phyloP scores from a whole-genome alignment of 805 yeast species.

The Saturnispora serradocipensis region DNA sequence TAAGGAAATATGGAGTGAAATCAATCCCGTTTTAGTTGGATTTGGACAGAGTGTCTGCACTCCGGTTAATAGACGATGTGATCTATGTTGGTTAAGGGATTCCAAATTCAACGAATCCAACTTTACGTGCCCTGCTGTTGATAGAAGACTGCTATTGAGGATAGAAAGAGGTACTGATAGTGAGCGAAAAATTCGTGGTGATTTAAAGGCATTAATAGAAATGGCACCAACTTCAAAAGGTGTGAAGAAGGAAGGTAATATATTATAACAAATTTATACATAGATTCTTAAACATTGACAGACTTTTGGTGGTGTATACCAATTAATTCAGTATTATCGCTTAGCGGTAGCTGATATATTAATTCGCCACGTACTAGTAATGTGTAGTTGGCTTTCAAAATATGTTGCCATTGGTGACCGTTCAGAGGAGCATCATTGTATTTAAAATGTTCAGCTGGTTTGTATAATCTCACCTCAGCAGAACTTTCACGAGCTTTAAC shows the following conservation, averaged over 20 bases:
- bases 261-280: neutral
- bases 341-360: conserved; percentile 24
- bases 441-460: conserved; percentile 23
- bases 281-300: neutral
- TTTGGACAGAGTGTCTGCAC: conserved; percentile 87
- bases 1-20: conserved; percentile 64
- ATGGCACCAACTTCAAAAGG: conserved; percentile 19
- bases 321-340: conserved; percentile 20
- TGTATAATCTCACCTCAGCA: conserved; percentile 26
- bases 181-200: conserved; percentile 32
- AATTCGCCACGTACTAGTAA: conserved; percentile 27
- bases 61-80: conserved; percentile 64
- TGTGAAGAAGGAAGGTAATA: neutral
- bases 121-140: conserved; percentile 44
- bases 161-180: conserved; percentile 19
- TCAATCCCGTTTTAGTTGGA: conserved; percentile 83
- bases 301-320: conserved; percentile 22
- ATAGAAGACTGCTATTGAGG: conserved; percentile 34
- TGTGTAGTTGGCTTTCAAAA: conserved; percentile 22
- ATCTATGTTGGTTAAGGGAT: conserved; percentile 49
- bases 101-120: conserved; percentile 15
- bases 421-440: conserved; percentile 18
- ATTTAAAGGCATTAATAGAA: conserved; percentile 28
- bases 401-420: conserved; percentile 24
- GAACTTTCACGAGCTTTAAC: conserved; percentile 10